Base-by-base conservation (phyloP, 257 asterid genomes). In the Primulina tabacum region DNA sequence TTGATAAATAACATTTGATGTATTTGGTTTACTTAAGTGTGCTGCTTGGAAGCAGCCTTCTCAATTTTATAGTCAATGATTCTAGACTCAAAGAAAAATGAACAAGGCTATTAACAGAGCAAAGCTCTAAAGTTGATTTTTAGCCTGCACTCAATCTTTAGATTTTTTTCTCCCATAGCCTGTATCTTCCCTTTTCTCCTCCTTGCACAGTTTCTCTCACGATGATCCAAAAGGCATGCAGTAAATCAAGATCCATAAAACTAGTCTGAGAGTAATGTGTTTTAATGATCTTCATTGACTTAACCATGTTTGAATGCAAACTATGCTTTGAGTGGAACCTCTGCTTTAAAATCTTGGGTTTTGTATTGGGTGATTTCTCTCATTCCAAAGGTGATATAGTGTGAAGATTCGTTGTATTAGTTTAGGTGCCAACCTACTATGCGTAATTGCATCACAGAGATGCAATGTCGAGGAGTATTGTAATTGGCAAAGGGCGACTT, bases 321-420 rank as follows among this genome's bases (percentile, higher is more conserved):
- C 26, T 24, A 24, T 28, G 17, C 52, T 55, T 47, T 2, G 47
- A 35, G 34, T 38, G 30, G 50, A 38, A 10, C 16, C 10, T 38
- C 16, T 28, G n/a, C 60, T 55, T 47, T 2, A 29, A 35, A 33
- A 69, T 69, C 29, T 69, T 60, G 43, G 35, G 32, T 12, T 65
- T n/a, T 16, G 32, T 35, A 21, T 69, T 69, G 73, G 17, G 38
- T 69, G 65, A 58, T 20, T 26, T 50, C 47, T 50, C 20, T 68
- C 52, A 33, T 53, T 68, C 20, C 7, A 18, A 30, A 62, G 35
- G 17, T 30, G 53, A 50, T 30, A 67, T 18, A 30, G 32, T 52
- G 62, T 4, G 1, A 35, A 35, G 38, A 37, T 56, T 69, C 8
- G 28, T 59, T n/a, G 40, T 12, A 11, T 24, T 33, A 11, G 57